Conservation (phyloP, 257 asterid genomes). For the Linaria vulgaris region DNA sequence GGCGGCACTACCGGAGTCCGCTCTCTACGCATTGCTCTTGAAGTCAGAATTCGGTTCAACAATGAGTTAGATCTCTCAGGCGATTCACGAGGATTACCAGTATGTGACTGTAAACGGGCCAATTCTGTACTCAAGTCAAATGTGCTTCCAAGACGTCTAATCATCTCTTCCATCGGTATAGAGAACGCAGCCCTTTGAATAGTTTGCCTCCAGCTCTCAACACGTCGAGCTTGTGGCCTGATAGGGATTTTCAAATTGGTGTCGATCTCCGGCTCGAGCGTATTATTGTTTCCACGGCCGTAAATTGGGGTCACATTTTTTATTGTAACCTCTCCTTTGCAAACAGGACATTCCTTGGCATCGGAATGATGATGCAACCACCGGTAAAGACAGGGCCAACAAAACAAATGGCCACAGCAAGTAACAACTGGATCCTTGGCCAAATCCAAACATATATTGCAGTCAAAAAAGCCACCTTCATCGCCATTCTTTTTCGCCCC, state of each 20-base stretch:
- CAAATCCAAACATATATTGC: slow-evolving; percentile 92
- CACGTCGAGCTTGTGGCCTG: slow-evolving; percentile 67
- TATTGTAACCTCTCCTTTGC: slow-evolving; percentile 87
- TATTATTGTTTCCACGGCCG: slow-evolving; percentile 65
- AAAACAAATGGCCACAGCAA: slow-evolving; percentile 93
- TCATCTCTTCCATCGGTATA: slow-evolving; percentile 88
- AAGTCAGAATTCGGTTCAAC: slow-evolving; percentile 67
- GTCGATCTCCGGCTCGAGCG: slow-evolving; percentile 45
- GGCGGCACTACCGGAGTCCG: slow-evolving; percentile 38
- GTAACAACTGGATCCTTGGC: slow-evolving; percentile 94
- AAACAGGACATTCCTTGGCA: slow-evolving; percentile 91
- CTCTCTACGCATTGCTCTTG: slow-evolving; percentile 80
- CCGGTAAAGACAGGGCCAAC: slow-evolving; percentile 95
- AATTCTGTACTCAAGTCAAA: slow-evolving; percentile 53
- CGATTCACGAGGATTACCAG: slow-evolving; percentile 45
- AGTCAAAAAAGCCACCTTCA: slow-evolving; percentile 78
- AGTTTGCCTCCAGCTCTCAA: slow-evolving; percentile 85
- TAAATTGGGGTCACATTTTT: slow-evolving; percentile 82
- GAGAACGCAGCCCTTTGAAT: slow-evolving; percentile 66
- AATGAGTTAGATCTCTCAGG: slow-evolving; percentile 69
- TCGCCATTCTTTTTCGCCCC: slow-evolving; percentile 55
- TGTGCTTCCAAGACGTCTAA: slow-evolving; percentile 66
- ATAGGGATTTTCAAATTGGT: slow-evolving; percentile 52
- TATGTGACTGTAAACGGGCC: slow-evolving; percentile 46
- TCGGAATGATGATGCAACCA: slow-evolving; percentile 90